Evolutionary conservation across 2,329 filamentous ascomycete species (phyloP), one percentile per base, ranked within the genome.

Genomic region (Emergomyces orientalis): DNA sequence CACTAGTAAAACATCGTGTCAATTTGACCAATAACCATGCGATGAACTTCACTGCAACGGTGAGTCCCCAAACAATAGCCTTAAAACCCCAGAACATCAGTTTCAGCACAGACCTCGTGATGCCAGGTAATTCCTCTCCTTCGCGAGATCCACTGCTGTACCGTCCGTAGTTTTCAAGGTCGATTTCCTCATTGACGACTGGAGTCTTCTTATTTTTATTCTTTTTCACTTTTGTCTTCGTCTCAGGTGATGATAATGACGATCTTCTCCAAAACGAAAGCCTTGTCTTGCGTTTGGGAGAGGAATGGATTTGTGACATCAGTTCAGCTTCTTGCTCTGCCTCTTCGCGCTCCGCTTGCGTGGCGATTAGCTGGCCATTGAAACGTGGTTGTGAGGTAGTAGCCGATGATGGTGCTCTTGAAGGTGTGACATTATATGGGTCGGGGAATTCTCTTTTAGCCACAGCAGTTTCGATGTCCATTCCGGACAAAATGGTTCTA

Each of bases 91-190:
- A 76, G 59, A 77, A 75, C 25, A 80, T 63, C 3, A 75, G 62
- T 47, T 71, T 69, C n/a, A 80, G 64, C 17, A 73, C 59, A 5
- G 67, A 69, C 32, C 76, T 71, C 45, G 73, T 74, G 25, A 73
- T 56, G 1, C 71, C 70, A 6, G 78, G 78, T 7, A 79, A 61
- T 52, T 79, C 73, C 65, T 78, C 64, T 2, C 75, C 75, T 56
- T 75, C 71, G 8, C 73, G 70, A 22, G 72, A 70, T 17, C 72
- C 69, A n/a, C 64, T 65, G 25, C 72, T 73, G 63, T 76, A 78
- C 7, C 72, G 73, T 14, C 76, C 76, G 41, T 80, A 77, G 49
- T 75, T 77, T 56, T 79, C 78, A 9, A 79, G 70, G 66, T 80
- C 77, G 55, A 79, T 76, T 62, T 80, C 77, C 54, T 77, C 73